Conservation (phyloP, 1,139 yeast species). For the Neolecta irregularis region DNA sequence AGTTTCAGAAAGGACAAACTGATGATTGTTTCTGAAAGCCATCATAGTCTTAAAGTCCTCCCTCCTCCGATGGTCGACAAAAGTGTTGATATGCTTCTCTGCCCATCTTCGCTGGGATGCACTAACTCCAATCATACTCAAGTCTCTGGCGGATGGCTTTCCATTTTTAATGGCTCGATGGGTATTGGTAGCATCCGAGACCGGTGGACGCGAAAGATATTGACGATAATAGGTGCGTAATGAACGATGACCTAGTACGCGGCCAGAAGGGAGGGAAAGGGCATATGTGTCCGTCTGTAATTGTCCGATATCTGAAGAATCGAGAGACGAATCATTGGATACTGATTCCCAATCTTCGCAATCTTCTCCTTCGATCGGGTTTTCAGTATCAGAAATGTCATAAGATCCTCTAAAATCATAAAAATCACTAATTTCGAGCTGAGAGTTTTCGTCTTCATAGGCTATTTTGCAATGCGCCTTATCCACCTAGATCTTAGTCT, state of each 20-base stretch:
- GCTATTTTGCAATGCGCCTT: constrained; percentile 85
- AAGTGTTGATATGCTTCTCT: constrained; percentile 10
- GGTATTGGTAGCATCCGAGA: constrained; percentile 45
- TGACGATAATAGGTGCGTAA: constrained; percentile 75
- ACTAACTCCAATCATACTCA: constrained; percentile 26
- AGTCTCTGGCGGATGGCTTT: constrained; percentile 40
- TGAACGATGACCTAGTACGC: constrained; percentile 80
- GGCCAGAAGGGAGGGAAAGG: constrained; percentile 61
- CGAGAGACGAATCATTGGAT: constrained; percentile 38
- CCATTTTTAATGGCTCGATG: constrained; percentile 93
- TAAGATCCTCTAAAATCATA: constrained; percentile 72
- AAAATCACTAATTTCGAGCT: constrained; percentile 61
- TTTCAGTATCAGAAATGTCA: constrained; percentile 18
- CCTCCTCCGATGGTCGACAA: constrained; percentile 49
- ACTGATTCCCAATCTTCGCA: constrained; percentile 32
- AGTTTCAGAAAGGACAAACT: too few species aligned
- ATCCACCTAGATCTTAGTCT: constrained; percentile 23
- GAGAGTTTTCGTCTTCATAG: constrained; percentile 69
- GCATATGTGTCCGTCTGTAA: constrained; percentile 39
- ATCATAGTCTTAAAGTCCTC: constrained; percentile 54
- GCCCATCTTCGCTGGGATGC: constrained; percentile 9
- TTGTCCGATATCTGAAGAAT: constrained; percentile 27
- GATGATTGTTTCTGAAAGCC: constrained; percentile 70
- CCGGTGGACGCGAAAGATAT: constrained; percentile 59
- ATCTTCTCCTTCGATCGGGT: constrained; percentile 27